Evolutionary conservation across 1,139 yeast genomes (phyloP), one percentile per base, ranked within the genome.

Genomic region (Starmera stellimalicola): DNA sequence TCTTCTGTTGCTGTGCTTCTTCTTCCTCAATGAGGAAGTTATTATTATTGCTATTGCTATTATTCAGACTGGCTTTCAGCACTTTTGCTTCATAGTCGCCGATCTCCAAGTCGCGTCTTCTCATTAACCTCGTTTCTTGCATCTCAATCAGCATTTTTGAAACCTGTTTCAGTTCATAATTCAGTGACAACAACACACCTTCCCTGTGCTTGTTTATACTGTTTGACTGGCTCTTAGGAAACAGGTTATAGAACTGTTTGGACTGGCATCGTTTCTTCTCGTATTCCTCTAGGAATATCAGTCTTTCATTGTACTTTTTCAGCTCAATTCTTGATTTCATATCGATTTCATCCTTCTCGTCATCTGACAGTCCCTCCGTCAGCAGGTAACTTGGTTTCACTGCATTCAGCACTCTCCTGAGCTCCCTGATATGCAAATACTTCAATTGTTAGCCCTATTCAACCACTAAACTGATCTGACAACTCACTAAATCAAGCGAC

Each of bases 291-390:
- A 74, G 48, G 30, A 60, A 54, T 45, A 64, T 69, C 33, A 72
- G 56, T 48, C 73, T 69, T 40, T 72, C 70, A 36, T 62, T 62
- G 46, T 68, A 55, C 37, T 68, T 66, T 41, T 72, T 77, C 25
- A 73, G 47, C 45, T 69, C 68, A 20, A 63, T 50, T 37, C 72
- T 65, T 30, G 73, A 62, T 38, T 73, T 77, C 37, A 71, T 68
- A 39, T 74, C 81, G 19, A 75, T 61, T 29, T 65, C 64, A 41
- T 72, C 71, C 48, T 73, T 71, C 33, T 73, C 77, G 6, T 55
- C 61, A 8, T 61, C 61, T 2, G 65, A 47, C 47, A 70, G 55
- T 9, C 33, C 28, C 16, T 41, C 40, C 6, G 49, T 38, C 6
- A 70, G 57, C 16, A 71, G 49, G 44, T 76, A 76, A 11, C 63